These are phyloP conservation scores for Kurtzmaniella natalensis DNA, from an alignment of 1,139 yeast species.

Conservation along the genomic window DNA sequence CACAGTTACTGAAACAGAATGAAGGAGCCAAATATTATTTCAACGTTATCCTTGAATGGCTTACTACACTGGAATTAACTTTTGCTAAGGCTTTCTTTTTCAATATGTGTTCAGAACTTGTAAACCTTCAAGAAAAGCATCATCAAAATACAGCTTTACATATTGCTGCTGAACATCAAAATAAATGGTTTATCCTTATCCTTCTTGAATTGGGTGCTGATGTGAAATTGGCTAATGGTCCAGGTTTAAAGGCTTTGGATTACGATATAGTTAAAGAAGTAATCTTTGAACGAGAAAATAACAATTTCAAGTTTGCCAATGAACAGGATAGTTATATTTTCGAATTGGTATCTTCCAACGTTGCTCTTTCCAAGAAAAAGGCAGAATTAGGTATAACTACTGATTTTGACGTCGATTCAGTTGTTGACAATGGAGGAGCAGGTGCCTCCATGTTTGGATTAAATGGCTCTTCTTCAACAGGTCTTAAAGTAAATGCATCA, in stretches of 20 bases:
- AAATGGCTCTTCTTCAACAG: no score
- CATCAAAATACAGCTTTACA: constrained; percentile 89
- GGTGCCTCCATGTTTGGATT: no score
- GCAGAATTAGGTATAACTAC: constrained; percentile 18
- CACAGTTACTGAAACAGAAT: constrained; percentile 24
- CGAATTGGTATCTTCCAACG: constrained; percentile 32
- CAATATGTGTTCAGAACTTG: constrained; percentile 60
- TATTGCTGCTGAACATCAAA: constrained; percentile 86
- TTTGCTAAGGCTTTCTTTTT: constrained; percentile 43
- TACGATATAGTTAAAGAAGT: constrained; percentile 59
- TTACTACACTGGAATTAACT: constrained; percentile 17
- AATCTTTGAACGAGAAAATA: constrained; percentile 14
- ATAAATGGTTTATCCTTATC: constrained; percentile 74
- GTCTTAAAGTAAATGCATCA: no score
- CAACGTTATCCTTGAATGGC: constrained; percentile 74
- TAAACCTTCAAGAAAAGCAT: constrained; percentile 67
- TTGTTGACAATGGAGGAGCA: no score
- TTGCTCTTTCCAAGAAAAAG: constrained; percentile 30
- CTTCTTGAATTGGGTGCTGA: constrained; percentile 86
- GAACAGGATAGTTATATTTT: constrained; percentile 26
- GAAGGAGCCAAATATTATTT: constrained; percentile 59
- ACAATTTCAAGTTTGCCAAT: constrained; percentile 8
- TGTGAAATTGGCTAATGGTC: constrained; percentile 68
- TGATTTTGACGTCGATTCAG: constrained; percentile 10
- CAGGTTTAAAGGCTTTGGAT: constrained; percentile 82